These are phyloP conservation scores for Gastrodia elata DNA, from an alignment of 106 monocot species.

Conservation along the genomic window DNA sequence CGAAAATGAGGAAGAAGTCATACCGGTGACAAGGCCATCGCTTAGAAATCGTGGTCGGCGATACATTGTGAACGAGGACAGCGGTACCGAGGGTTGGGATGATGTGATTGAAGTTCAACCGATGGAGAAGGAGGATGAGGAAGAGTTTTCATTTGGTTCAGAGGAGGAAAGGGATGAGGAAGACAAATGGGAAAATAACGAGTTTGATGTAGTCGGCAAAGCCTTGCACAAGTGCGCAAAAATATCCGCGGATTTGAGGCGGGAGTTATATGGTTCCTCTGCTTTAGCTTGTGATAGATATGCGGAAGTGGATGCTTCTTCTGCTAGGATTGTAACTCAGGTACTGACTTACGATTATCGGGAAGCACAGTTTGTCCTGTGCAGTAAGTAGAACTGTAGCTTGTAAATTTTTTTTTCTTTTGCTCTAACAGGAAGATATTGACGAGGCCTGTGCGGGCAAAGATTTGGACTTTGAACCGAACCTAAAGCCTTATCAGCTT, in stretches of 20 bases:
- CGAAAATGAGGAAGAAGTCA: slow-evolving; percentile 11
- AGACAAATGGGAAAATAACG: slow-evolving; percentile 15
- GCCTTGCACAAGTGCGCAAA: slow-evolving; percentile 72
- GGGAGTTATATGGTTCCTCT: slow-evolving; percentile 79
- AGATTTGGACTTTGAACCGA: slow-evolving; percentile 53
- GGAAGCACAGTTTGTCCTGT: not conserved
- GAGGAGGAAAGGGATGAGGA: slow-evolving; percentile 17
- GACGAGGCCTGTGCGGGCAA: slow-evolving; percentile 43
- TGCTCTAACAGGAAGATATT: slow-evolving; percentile 59
- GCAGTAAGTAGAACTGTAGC: not conserved
- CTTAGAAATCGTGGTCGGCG: slow-evolving; percentile 8
- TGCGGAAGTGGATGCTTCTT: slow-evolving; percentile 66
- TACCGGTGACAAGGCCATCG: not conserved
- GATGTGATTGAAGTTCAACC: slow-evolving; percentile 22
- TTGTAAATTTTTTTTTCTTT: not conserved
- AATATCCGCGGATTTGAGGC: slow-evolving; percentile 56
- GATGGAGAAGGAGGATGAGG: slow-evolving; percentile 27
- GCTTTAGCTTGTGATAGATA: slow-evolving; percentile 46
- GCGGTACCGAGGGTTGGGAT: slow-evolving; percentile 13
- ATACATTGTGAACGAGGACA: slow-evolving; percentile 22
- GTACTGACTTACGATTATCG: slow-evolving; percentile 17
- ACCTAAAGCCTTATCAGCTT: slow-evolving; percentile 92
- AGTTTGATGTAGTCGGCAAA: slow-evolving; percentile 70
- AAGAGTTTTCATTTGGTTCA: slow-evolving; percentile 17
- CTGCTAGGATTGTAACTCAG: slow-evolving; percentile 78